Evolutionary conservation across 345 rosid genomes (phyloP).

Genomic region (Erucastrum elatum): DNA sequence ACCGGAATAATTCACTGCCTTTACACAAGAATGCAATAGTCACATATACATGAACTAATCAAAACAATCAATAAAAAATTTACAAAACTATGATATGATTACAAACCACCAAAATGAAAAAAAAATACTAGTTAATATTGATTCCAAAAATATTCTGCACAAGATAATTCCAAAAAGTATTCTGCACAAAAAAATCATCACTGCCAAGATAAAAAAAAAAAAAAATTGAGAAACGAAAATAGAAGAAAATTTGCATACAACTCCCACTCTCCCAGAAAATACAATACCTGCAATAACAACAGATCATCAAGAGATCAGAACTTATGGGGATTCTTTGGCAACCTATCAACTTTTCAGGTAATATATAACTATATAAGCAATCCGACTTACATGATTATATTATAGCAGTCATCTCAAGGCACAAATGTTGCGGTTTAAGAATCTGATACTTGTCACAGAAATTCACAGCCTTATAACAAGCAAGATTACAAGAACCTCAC

Average conservation of each 20-base stretch:
- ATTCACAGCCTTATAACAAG: neutral
- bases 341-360: neutral
- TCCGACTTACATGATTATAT: neutral
- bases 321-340: neutral
- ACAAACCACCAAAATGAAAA: neutral
- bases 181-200: slow-evolving; percentile 15
- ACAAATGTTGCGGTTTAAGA: slow-evolving; percentile 52
- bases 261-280: neutral
- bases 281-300: slow-evolving; percentile 26
- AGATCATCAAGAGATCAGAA: neutral
- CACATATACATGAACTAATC: neutral
- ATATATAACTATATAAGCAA: neutral
- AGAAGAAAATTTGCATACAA: neutral
- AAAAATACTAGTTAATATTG: neutral
- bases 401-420: slow-evolving; percentile 50
- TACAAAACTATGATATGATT: neutral
- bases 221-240: slow-evolving; percentile 13
- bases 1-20: neutral
- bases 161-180: neutral
- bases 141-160: neutral
- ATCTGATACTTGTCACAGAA: slow-evolving; percentile 4
- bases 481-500: neutral
- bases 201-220: neutral
- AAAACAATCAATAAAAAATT: neutral
- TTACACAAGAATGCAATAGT: neutral